Base-by-base conservation (phyloP, 768 basidiomycete species). In the Leccinum longicurvipes region DNA sequence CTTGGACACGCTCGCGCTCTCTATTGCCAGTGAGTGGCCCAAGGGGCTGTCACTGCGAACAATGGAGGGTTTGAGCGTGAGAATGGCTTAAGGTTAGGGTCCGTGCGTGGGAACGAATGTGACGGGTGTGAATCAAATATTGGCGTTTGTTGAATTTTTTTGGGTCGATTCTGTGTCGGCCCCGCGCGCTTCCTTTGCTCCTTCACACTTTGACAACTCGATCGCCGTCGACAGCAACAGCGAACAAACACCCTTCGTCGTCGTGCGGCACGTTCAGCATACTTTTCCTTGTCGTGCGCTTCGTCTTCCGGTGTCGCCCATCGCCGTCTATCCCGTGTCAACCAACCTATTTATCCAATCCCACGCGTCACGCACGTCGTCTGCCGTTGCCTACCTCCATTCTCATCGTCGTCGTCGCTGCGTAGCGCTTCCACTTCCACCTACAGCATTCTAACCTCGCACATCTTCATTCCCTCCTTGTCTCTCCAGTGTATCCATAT, bases 351-450 rank as follows among this genome's bases (percentile, higher is more conserved):
- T 73, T 72, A 72, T 69, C 70, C 60, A 61, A 51, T 76, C 72
- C 66, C 76, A 73, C 77, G 77, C 76, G 76, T 77, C 77, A 75
- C 73, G 71, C 76, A 76, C 76, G 70, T 76, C 75, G 76, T 67
- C 67, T 48, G 47, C 56, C 51, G 46, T 62, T 67, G 57, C 60
- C 53, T 52, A 51, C 57, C 44, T 28, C 60, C 54, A 42, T 36
- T 51, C 51, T 55, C 59, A n/a, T 54, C 65, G 59, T 59, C 63
- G 49, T 57, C 66, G 60, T 60, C 70, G 63, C 58, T 63, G 63
- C 62, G 63, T 63, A 61, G 54, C 60, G 51, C 63, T 64, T 66
- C 63, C 56, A 53, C 64, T 63, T 55, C 67, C 49, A 60, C 68
- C 57, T 59, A 62, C 62, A 56, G 63, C 61, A 66, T 69, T 63